A percentile compares a stretch with the other conserved stretches of the same genome.
phyloP scores from a whole-genome alignment of 345 rosid genomes.

The Isatis tinctoria region DNA sequence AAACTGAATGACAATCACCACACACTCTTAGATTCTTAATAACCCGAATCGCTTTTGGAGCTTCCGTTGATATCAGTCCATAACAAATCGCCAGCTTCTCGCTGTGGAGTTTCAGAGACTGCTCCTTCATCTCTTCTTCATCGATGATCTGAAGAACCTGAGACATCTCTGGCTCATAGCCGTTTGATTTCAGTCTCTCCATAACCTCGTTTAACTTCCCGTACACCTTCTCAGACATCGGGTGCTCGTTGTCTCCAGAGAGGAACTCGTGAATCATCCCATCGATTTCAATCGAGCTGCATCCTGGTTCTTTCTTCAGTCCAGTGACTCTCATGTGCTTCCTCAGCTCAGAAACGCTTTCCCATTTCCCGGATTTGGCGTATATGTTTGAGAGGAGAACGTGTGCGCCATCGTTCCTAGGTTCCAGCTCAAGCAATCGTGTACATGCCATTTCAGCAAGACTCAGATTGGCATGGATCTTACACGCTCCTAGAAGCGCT shows the following conservation, averaged over 20 bases:
- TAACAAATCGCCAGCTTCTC: slow-evolving; percentile 69
- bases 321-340: slow-evolving; percentile 63
- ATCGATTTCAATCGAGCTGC: slow-evolving; percentile 70
- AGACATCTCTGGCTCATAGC: slow-evolving; percentile 50
- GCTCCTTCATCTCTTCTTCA: slow-evolving; percentile 60
- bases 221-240: slow-evolving; percentile 48
- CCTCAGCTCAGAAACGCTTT: slow-evolving; percentile 49
- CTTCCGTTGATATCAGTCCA: slow-evolving; percentile 47
- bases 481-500: slow-evolving; percentile 72
- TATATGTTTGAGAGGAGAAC: slow-evolving; percentile 66
- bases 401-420: slow-evolving; percentile 55
- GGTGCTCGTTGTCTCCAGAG: slow-evolving; percentile 57
- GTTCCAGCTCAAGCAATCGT: slow-evolving; percentile 54
- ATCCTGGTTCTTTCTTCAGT: slow-evolving; percentile 66
- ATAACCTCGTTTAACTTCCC: slow-evolving; percentile 51
- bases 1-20: slow-evolving; percentile 62
- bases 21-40: slow-evolving; percentile 70
- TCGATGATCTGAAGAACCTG: slow-evolving; percentile 63
- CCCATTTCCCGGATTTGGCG: slow-evolving; percentile 65
- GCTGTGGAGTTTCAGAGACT: slow-evolving; percentile 57
- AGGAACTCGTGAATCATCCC: slow-evolving; percentile 59
- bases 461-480: slow-evolving; percentile 52
- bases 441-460: slow-evolving; percentile 61
- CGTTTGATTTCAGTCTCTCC: slow-evolving; percentile 39
- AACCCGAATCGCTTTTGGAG: slow-evolving; percentile 48